Conservation (phyloP, 148 eudicot species). For the Amaranthus hypochondriacus region DNA sequence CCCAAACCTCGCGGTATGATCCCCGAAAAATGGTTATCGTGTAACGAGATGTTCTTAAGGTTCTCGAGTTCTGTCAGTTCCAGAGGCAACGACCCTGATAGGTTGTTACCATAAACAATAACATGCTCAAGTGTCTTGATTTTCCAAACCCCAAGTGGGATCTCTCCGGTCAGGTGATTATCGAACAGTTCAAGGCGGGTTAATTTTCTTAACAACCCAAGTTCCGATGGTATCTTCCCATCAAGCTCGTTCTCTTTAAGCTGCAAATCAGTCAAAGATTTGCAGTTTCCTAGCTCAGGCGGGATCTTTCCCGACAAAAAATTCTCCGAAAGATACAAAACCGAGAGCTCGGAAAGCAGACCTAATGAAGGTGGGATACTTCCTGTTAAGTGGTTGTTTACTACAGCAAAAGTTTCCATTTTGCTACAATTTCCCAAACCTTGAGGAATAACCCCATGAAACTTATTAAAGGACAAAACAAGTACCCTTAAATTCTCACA, state of each 20-base stretch:
- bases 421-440: slow-evolving; percentile 61
- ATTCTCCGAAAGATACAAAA: slow-evolving; percentile 51
- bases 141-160: slow-evolving; percentile 62
- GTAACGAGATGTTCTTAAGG: slow-evolving; percentile 49
- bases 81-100: slow-evolving; percentile 59
- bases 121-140: slow-evolving; percentile 52
- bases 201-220: slow-evolving; percentile 44
- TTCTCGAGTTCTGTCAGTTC: slow-evolving; percentile 46
- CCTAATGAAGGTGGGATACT: slow-evolving; percentile 64
- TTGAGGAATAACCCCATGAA: slow-evolving; percentile 43
- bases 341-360: slow-evolving; percentile 32
- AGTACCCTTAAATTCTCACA: slow-evolving; percentile 36
- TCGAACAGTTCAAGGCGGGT: slow-evolving; percentile 33
- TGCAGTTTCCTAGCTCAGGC: slow-evolving; percentile 63
- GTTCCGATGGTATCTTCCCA: slow-evolving; percentile 59
- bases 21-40: slow-evolving; percentile 59
- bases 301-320: slow-evolving; percentile 57
- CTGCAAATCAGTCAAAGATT: slow-evolving; percentile 38
- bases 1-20: slow-evolving; percentile 62
- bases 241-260: slow-evolving; percentile 48
- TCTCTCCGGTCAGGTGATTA: slow-evolving; percentile 55
- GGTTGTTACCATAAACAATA: slow-evolving; percentile 42
- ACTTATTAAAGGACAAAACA: slow-evolving; percentile 51
- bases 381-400: slow-evolving; percentile 52
- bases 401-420: slow-evolving; percentile 39